phyloP scores from a whole-genome alignment of 2,329 filamentous ascomycete genomes.

The Aspergillus oerlinghausenensis region DNA sequence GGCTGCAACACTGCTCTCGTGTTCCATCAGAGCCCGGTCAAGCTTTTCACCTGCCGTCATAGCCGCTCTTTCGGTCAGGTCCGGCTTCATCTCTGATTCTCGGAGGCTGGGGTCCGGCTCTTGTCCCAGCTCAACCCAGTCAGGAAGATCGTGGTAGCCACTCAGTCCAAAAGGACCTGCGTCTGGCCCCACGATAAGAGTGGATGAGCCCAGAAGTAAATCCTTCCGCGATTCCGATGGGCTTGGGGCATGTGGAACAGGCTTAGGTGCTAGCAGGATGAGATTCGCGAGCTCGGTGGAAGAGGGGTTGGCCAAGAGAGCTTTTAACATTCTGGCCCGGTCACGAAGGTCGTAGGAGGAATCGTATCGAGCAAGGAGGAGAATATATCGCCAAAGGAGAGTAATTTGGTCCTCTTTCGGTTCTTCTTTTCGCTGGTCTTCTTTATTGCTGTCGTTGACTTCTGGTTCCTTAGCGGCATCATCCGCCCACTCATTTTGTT shows the following conservation, averaged over 20 bases:
- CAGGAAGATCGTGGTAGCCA: constrained; percentile 74
- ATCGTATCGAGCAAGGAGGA: constrained; percentile 85
- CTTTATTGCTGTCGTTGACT: constrained; percentile 16
- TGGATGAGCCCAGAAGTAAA: constrained; percentile 76
- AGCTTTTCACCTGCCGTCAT: constrained; percentile 41
- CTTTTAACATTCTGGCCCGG: constrained; percentile 79
- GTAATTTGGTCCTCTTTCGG: constrained; percentile 59
- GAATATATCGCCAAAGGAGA: constrained; percentile 76
- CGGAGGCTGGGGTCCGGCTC: constrained; percentile 75
- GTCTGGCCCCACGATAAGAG: constrained; percentile 75
- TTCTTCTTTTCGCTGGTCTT: constrained; percentile 29
- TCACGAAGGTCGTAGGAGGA: constrained; percentile 93
- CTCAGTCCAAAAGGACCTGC: constrained; percentile 67
- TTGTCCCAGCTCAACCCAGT: constrained; percentile 75
- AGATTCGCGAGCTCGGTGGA: constrained; percentile 80
- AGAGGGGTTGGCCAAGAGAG: constrained; percentile 70
- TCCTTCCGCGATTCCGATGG: constrained; percentile 79
- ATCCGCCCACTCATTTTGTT: constrained; percentile 33
- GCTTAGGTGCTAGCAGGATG: constrained; percentile 88
- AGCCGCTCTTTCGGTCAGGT: constrained; percentile 25
- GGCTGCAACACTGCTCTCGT: constrained; percentile 28
- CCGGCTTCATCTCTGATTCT: constrained; percentile 50
- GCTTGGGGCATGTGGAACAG: constrained; percentile 82
- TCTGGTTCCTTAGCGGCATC: constrained; percentile 11
- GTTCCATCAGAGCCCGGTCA: constrained; percentile 41